Percentiles rank a stretch among this genome's conserved stretches.
Evolutionary conservation across 2,329 filamentous ascomycete genomes (phyloP).

Genomic region (Aspergillus sp.): DNA sequence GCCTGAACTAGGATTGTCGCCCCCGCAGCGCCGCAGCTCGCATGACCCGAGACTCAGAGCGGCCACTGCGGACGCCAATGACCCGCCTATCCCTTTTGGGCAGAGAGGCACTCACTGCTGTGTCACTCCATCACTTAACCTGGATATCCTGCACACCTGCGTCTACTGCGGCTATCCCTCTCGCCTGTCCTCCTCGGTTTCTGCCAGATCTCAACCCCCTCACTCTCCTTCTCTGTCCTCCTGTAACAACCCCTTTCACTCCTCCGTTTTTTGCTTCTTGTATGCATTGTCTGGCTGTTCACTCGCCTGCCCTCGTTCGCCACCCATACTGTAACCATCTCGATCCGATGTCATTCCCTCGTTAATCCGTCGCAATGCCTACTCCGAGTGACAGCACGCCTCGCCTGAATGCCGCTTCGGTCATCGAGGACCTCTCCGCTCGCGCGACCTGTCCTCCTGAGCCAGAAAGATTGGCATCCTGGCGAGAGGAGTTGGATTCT

Average conservation of each 20-base stretch:
- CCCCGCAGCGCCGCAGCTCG: constrained; percentile 41
- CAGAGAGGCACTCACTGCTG: constrained; percentile 15
- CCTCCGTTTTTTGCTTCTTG: constrained; percentile 10
- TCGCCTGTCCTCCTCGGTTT: constrained; percentile 3
- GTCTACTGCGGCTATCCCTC: constrained; percentile 7
- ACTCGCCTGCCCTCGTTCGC: constrained; percentile 23
- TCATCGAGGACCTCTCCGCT: constrained; percentile 44
- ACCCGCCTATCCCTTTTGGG: constrained; percentile 23
- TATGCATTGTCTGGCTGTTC: constrained; percentile 9
- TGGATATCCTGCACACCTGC: constrained; percentile 4
- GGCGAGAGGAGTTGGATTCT: constrained; percentile 33
- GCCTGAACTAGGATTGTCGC: constrained; percentile 17
- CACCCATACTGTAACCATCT: constrained; percentile 20
- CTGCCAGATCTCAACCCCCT: constrained; percentile 5
- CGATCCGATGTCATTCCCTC: constrained; percentile 37
- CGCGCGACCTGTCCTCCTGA: constrained; percentile 54
- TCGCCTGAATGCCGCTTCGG: constrained; percentile 42
- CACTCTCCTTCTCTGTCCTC: constrained; percentile 12
- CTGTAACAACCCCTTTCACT: constrained; percentile 4
- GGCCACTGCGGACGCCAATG: neutral
- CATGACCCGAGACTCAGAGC: constrained; percentile 28
- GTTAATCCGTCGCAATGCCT: constrained; percentile 49
- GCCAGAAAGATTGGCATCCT: constrained; percentile 31
- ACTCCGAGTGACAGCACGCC: constrained; percentile 48
- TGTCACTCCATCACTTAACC: constrained; percentile 2